A percentile compares a stretch with the other conserved stretches of the same genome.
These are phyloP conservation scores for Aeschynomene evenia DNA, from an alignment of 306 rosid genomes.

Conservation along the genomic window DNA sequence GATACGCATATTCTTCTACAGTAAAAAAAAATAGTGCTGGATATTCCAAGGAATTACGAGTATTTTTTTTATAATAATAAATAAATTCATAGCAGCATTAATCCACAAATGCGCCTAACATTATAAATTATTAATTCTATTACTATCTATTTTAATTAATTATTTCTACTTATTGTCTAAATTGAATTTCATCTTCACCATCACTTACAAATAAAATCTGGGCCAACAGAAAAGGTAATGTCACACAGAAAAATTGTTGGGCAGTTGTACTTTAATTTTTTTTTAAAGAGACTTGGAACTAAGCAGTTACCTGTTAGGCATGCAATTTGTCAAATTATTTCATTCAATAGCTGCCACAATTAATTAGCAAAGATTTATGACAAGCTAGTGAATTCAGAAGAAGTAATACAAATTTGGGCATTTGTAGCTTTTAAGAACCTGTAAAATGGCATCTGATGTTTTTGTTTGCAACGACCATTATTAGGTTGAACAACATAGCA, in stretches of 20 bases:
- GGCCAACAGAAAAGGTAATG: background rate
- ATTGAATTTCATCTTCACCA: too few species aligned
- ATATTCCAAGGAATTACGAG: background rate
- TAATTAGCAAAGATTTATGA: background rate
- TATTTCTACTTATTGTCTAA: too few species aligned
- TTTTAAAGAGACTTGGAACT: background rate
- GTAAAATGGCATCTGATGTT: constrained; percentile 9
- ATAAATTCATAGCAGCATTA: background rate
- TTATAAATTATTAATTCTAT: background rate
- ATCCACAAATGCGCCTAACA: background rate
- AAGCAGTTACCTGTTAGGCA: too few species aligned
- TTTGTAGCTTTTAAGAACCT: constrained; percentile 9
- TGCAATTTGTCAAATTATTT: background rate
- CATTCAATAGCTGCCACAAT: background rate
- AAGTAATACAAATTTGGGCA: background rate
- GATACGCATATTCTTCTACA: too few species aligned
- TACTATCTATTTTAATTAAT: too few species aligned
- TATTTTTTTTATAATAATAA: too few species aligned
- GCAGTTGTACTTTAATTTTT: background rate
- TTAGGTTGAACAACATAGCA: constrained; percentile 33
- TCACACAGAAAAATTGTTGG: background rate
- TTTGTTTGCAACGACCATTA: constrained; percentile 21
- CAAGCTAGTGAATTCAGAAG: background rate
- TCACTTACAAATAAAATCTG: background rate
- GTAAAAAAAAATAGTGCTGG: too few species aligned